Evolutionary conservation across 352 stramenopile genomes (phyloP).

Genomic region (Globisporangium ultimum): DNA sequence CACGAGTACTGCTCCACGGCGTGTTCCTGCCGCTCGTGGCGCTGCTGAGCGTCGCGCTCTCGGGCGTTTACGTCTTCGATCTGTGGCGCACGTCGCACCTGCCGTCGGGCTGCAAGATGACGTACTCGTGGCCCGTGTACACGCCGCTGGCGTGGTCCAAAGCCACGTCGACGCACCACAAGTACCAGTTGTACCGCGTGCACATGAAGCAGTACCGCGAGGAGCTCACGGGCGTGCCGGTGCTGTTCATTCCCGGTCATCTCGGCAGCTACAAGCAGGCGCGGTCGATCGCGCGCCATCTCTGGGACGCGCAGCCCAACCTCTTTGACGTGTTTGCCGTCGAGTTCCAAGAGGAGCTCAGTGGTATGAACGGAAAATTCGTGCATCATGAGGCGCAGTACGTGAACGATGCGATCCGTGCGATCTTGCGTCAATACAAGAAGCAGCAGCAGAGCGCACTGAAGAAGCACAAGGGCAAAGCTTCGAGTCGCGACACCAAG

Average conservation of each 20-base stretch:
- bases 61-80: slow-evolving; percentile 40
- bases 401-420: slow-evolving; percentile 67
- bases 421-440: slow-evolving; percentile 76
- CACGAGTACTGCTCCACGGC: not conserved
- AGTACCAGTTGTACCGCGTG: slow-evolving; percentile 66
- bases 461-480: slow-evolving; percentile 14
- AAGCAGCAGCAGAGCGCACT: slow-evolving; percentile 24
- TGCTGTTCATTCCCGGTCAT: slow-evolving; percentile 83
- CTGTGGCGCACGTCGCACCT: slow-evolving; percentile 25
- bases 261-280: slow-evolving; percentile 85
- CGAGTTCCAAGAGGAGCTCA: slow-evolving; percentile 77
- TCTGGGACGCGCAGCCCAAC: slow-evolving; percentile 49
- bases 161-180: slow-evolving; percentile 30
- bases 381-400: slow-evolving; percentile 68
- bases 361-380: slow-evolving; percentile 63
- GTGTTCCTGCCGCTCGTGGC: slow-evolving; percentile 55
- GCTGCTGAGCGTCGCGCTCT: slow-evolving; percentile 27
- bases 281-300: slow-evolving; percentile 68
- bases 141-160: slow-evolving; percentile 39
- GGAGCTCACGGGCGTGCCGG: slow-evolving; percentile 55
- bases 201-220: slow-evolving; percentile 57
- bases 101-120: slow-evolving; percentile 74
- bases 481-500: slow-evolving; percentile 9
- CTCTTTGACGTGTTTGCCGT: slow-evolving; percentile 81
- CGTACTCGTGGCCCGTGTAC: slow-evolving; percentile 84